A percentile compares a stretch with the other conserved stretches of the same genome.
Evolutionary conservation across 2,329 filamentous ascomycete genomes (phyloP).

Genomic region (Diaporthe amygdali): DNA sequence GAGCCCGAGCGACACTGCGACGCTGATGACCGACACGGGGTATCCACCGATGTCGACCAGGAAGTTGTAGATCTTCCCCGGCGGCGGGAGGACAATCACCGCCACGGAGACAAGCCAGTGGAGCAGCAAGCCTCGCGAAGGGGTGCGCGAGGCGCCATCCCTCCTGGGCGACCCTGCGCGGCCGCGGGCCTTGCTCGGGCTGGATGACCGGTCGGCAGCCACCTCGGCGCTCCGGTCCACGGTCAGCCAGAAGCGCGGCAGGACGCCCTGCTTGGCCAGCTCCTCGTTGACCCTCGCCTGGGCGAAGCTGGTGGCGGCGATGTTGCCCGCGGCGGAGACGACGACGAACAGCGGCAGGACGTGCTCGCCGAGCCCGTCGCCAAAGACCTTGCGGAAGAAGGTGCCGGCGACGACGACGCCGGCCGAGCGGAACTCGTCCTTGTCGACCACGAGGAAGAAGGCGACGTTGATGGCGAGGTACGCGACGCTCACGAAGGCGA

Average conservation of each 20-base stretch:
- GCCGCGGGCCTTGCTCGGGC: slow-evolving; percentile 12
- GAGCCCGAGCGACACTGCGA: slow-evolving; percentile 39
- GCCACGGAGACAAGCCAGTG: slow-evolving; percentile 67
- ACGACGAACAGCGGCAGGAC: slow-evolving; percentile 51
- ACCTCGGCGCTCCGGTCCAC: slow-evolving; percentile 9
- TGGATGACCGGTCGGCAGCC: slow-evolving; percentile 20
- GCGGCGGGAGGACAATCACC: slow-evolving; percentile 56
- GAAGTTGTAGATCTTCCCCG: slow-evolving; percentile 45
- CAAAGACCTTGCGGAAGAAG: slow-evolving; percentile 63
- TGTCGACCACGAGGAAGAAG: slow-evolving; percentile 63
- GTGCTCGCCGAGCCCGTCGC: slow-evolving; percentile 44
- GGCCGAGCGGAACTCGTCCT: slow-evolving; percentile 57
- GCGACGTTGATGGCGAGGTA: slow-evolving; percentile 65
- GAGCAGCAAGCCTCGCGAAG: slow-evolving; percentile 50
- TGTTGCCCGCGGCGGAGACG: slow-evolving; percentile 52
- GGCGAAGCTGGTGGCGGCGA: slow-evolving; percentile 53
- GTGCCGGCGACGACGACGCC: slow-evolving; percentile 60
- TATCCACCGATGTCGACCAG: slow-evolving; percentile 44
- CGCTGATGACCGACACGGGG: slow-evolving; percentile 41
- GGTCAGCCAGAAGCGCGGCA: slow-evolving; percentile 46
- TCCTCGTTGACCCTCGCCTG: slow-evolving; percentile 54
- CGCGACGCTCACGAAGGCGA: slow-evolving; percentile 56
- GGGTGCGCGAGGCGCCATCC: slow-evolving; percentile 18
- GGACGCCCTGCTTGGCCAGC: slow-evolving; percentile 50
- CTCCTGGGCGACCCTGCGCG: not conserved